Conservation (phyloP, 2,329 filamentous ascomycete species). For the Fusarium incarnatum region DNA sequence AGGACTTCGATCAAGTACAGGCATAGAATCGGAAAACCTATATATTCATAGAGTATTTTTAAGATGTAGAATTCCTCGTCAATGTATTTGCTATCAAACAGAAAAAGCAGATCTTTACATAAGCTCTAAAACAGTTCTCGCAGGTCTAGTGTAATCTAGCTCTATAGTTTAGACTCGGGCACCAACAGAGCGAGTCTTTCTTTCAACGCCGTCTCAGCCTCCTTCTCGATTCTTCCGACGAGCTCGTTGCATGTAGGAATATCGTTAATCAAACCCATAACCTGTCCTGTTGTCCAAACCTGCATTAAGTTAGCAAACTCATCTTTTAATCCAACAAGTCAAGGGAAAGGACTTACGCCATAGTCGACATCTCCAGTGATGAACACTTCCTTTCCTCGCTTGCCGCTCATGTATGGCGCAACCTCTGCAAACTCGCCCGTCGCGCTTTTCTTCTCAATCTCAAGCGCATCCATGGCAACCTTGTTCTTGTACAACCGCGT, state of each 20-base stretch:
- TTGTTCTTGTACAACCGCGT: slow-evolving; percentile 90
- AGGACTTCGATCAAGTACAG: slow-evolving; percentile 27
- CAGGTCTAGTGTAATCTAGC: slow-evolving; percentile 14
- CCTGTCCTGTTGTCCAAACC: slow-evolving; percentile 98
- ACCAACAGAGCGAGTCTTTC: slow-evolving; percentile 68
- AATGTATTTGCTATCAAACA: slow-evolving; percentile 6
- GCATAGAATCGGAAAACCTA: slow-evolving; percentile 1
- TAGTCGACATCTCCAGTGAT: slow-evolving; percentile 89
- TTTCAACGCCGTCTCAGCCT: slow-evolving; percentile 75
- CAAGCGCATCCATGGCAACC: slow-evolving; percentile 81
- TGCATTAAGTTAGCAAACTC: slow-evolving; percentile 51
- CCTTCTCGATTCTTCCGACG: slow-evolving; percentile 78
- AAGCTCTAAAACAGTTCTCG: slow-evolving; percentile 20
- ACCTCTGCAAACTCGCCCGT: slow-evolving; percentile 92
- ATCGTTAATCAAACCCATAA: slow-evolving; percentile 89
- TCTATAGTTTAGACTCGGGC: slow-evolving; percentile 69
- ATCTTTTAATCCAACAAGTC: background rate
- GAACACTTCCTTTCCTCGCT: slow-evolving; percentile 92
- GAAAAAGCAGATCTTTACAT: slow-evolving; percentile 4
- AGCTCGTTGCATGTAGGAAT: slow-evolving; percentile 80
- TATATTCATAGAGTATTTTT: slow-evolving; percentile 10
- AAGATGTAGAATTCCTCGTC: slow-evolving; percentile 12
- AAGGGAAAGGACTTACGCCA: slow-evolving; percentile 71
- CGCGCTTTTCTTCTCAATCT: slow-evolving; percentile 84
- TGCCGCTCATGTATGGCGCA: slow-evolving; percentile 86